phyloP scores from a whole-genome alignment of 1,284 basidiomycete genomes.

The Boletellus sp. region DNA sequence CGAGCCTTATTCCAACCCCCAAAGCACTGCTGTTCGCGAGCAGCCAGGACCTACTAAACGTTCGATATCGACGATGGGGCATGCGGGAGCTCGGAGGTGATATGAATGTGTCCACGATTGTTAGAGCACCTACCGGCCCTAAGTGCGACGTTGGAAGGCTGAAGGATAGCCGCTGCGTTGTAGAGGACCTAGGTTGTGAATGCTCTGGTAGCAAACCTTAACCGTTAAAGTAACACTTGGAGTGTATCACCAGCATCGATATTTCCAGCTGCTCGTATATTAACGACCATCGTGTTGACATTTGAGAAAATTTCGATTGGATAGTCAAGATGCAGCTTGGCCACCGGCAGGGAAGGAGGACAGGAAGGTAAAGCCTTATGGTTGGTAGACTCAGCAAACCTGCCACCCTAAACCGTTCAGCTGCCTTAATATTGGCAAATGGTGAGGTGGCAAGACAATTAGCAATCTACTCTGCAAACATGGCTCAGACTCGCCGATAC shows the following conservation, averaged over 20 bases:
- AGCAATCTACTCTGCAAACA: not conserved
- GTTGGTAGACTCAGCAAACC: conserved; percentile 45
- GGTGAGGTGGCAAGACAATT: conserved; percentile 37
- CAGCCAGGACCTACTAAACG: conserved; percentile 55
- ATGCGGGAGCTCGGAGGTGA: conserved; percentile 22
- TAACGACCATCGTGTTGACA: conserved; percentile 68
- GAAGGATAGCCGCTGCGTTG: conserved; percentile 57
- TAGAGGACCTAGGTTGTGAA: conserved; percentile 64
- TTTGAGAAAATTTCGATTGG: conserved; percentile 67
- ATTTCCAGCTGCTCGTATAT: conserved; percentile 78
- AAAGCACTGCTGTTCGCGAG: conserved; percentile 62
- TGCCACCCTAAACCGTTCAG: conserved; percentile 66
- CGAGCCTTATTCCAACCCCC: conserved; percentile 54
- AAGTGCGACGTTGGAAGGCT: conserved; percentile 70
- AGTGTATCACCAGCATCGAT: conserved; percentile 77
- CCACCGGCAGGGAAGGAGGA: conserved; percentile 51
- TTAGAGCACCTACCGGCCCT: conserved; percentile 68
- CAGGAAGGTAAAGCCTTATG: conserved; percentile 24
- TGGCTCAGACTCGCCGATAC: conserved; percentile 15
- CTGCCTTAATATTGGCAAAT: conserved; percentile 70
- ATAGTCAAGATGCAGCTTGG: conserved; percentile 53
- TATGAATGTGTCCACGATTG: conserved; percentile 71
- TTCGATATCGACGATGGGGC: not conserved
- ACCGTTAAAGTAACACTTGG: conserved; percentile 78
- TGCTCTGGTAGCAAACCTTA: conserved; percentile 78